Percentiles rank a stretch among this genome's conserved stretches.
phyloP scores from a whole-genome alignment of 2,329 filamentous ascomycete genomes.

The Colletotrichum agaves region DNA sequence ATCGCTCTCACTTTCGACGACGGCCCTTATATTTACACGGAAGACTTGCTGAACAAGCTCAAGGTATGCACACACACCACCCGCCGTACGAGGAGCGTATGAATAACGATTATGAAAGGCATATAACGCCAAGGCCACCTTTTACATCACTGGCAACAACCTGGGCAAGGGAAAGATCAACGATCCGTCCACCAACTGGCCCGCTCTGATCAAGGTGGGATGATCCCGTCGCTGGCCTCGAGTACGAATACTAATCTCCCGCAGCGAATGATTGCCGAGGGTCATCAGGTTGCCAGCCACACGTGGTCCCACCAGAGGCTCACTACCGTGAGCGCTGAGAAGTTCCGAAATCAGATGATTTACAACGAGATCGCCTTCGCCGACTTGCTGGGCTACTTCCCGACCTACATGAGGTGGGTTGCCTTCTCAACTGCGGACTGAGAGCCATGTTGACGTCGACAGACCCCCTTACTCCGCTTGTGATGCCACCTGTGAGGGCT shows the following conservation, averaged over 20 bases:
- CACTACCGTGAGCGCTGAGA: conserved; percentile 31
- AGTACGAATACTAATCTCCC: background rate
- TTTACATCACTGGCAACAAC: conserved; percentile 64
- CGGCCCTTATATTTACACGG: conserved; percentile 56
- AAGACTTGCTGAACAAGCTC: conserved; percentile 52
- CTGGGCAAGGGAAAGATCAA: conserved; percentile 60
- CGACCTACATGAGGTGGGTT: conserved; percentile 60
- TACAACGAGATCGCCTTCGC: conserved; percentile 66
- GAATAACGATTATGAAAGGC: conserved; percentile 40
- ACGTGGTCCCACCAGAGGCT: conserved; percentile 60
- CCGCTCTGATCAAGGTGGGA: conserved; percentile 50
- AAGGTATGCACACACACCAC: conserved; percentile 49
- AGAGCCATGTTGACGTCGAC: background rate
- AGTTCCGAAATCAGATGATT: conserved; percentile 58
- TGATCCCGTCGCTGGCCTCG: background rate
- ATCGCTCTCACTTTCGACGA: conserved; percentile 62
- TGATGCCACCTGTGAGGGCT: conserved; percentile 38
- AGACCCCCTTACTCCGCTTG: conserved; percentile 58
- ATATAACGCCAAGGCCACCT: conserved; percentile 73
- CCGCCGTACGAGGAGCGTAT: background rate
- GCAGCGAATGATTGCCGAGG: conserved; percentile 60
- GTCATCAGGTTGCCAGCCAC: conserved; percentile 71
- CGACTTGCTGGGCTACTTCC: conserved; percentile 65
- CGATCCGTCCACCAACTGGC: conserved; percentile 52
- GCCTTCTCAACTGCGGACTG: no score